These are phyloP conservation scores for Smallanthus sonchifolius DNA, from an alignment of 129 eudicot species.

Conservation along the genomic window DNA sequence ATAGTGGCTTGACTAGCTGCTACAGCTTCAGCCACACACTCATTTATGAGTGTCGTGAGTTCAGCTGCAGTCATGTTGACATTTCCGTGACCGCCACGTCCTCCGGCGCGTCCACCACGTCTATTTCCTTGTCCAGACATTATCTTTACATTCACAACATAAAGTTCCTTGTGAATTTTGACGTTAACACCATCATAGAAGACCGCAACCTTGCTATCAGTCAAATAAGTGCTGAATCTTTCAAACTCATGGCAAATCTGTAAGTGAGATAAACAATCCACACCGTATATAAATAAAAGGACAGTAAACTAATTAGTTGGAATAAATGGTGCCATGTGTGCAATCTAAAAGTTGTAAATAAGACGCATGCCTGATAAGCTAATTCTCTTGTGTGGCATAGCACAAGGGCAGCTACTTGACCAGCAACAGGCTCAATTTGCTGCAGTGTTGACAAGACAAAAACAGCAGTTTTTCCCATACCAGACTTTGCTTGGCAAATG, in stretches of 20 bases:
- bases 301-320: too few species aligned
- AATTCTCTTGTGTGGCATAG: conserved; percentile 90
- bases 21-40: too few species aligned
- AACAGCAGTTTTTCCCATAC: conserved; percentile 99
- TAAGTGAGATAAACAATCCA: background rate
- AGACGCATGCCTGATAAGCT: conserved; percentile 74
- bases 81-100: too few species aligned
- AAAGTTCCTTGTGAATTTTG: conserved; percentile 81
- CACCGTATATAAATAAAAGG: too few species aligned
- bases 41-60: too few species aligned
- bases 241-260: conserved; percentile 93
- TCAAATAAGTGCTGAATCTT: conserved; percentile 80
- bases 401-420: conserved; percentile 98
- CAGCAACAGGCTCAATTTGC: conserved; percentile 94
- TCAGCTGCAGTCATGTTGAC: too few species aligned
- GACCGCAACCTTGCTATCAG: conserved; percentile 75
- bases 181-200: conserved; percentile 94
- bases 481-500: conserved; percentile 98
- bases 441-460: conserved; percentile 90
- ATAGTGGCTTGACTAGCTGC: too few species aligned
- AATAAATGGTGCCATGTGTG: too few species aligned
- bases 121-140: too few species aligned
- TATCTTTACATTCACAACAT: too few species aligned
- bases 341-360: background rate
- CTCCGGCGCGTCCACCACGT: too few species aligned